phyloP scores from a whole-genome alignment of 2,329 filamentous ascomycete species.

The Fusarium graminum region DNA sequence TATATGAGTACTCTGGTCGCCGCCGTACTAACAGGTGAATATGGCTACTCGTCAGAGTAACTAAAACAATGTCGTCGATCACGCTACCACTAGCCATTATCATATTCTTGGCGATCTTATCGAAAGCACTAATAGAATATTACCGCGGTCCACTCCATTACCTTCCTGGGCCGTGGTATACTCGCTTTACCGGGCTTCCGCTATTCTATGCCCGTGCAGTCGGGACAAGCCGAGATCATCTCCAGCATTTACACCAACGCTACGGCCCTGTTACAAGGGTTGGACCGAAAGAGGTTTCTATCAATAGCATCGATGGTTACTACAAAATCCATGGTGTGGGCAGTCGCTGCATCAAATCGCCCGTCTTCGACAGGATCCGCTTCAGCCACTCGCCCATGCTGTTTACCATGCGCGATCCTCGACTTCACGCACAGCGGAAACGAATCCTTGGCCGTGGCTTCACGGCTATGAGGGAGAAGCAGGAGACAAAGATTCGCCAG shows the following conservation, averaged over 20 bases:
- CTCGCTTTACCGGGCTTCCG: neutral
- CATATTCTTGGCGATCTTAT: neutral
- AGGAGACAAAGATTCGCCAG: neutral
- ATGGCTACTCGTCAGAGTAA: neutral
- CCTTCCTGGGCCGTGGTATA: constrained; percentile 18
- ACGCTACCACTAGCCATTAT: rapidly evolving
- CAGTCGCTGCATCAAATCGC: constrained; percentile 14
- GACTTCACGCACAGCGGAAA: constrained; percentile 10
- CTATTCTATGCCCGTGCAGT: constrained; percentile 8
- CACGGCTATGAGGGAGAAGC: neutral
- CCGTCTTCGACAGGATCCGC: constrained; percentile 12
- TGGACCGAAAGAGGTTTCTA: constrained; percentile 1
- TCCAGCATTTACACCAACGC: neutral
- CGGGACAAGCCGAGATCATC: constrained; percentile 11
- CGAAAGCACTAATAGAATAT: neutral
- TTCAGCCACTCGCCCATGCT: constrained; percentile 21
- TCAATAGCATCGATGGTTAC: constrained; percentile 22
- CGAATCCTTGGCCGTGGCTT: neutral
- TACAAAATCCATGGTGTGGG: constrained; percentile 24
- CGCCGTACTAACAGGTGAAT: too few species aligned
- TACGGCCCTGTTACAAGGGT: constrained; percentile 9
- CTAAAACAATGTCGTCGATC: neutral
- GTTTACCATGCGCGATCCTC: constrained; percentile 19
- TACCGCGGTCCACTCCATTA: neutral
- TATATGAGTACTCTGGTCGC: neutral